Evolutionary conservation across 306 rosid species (phyloP), one percentile per base, ranked within the genome.

Genomic region (Bauhinia variegata): DNA sequence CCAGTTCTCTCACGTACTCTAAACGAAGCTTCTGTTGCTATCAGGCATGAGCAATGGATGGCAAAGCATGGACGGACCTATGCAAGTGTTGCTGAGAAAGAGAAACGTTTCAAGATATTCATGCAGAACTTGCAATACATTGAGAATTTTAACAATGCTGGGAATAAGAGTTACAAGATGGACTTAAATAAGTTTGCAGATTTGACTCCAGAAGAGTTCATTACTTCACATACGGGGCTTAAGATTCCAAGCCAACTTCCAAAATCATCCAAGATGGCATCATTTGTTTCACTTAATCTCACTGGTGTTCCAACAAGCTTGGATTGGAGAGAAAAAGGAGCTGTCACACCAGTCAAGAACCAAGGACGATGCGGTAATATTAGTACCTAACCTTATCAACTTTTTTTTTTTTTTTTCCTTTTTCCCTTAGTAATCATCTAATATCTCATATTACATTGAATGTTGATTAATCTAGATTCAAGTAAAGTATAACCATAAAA

Each of bases 121-220:
- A 23, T 23, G 28, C 2, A 23, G 28, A 23, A 23, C 28, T 23
- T 23, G 5, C 1, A 60, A 28, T 76, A 28, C 54, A 67, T 76
- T 0, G 81, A 75, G 28, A 36, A 60, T 3, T 34, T 32, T 52
- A 71, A 75, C 65, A 63, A 8, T 5, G 56, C 11, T 4, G 57
- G 51, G 11, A 63, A 81, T 23, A 47, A 17, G 30, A 42, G 68
- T 11, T 80, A 72, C 68, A 62, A 60, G 33, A 16, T 70, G 10
- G 39, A 42, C 16, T 9, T 63, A 39, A 76, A 76, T 32, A 16
- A 33, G 42, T 76, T 63, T 43, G 48, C 81, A 16, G 77, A 70
- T 55, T 33, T 17, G n/a, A 74, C 78, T 8, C 34, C 66, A 13
- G 72, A 82, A 38, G 86, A 82, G 30, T 73, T 77, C 30, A 2